phyloP scores from a whole-genome alignment of 345 rosid genomes.

The Turritis glabra region DNA sequence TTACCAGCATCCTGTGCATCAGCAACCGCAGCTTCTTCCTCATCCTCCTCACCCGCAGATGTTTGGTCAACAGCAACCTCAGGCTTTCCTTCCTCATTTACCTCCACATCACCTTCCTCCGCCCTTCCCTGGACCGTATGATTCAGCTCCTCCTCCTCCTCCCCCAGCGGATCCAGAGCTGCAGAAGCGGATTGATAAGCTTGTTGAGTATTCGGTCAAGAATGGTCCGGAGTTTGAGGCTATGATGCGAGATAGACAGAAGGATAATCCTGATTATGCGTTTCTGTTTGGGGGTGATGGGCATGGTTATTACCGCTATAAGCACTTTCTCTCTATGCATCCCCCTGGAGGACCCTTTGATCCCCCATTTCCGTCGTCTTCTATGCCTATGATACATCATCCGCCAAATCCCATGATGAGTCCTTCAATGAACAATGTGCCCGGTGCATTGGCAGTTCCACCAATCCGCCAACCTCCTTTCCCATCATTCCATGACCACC shows the following conservation, averaged over 20 bases:
- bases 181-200: constrained; percentile 95
- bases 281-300: constrained; percentile 97
- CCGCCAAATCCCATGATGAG: constrained; percentile 70
- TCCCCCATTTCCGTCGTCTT: constrained; percentile 59
- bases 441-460: constrained; percentile 58
- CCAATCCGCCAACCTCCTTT: constrained; percentile 80
- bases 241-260: constrained; percentile 93
- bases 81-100: constrained; percentile 63
- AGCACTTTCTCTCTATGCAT: constrained; percentile 72
- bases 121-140: constrained; percentile 64
- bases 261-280: constrained; percentile 87
- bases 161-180: constrained; percentile 93
- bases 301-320: constrained; percentile 79
- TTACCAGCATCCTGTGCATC: constrained; percentile 69
- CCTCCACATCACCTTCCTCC: constrained; percentile 68
- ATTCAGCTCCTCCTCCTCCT: constrained; percentile 67
- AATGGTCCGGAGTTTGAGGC: constrained; percentile 97
- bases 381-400: constrained; percentile 63
- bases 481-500: constrained; percentile 73
- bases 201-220: constrained; percentile 84
- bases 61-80: constrained; percentile 71
- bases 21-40: constrained; percentile 40
- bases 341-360: constrained; percentile 62
- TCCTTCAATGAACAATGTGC: constrained; percentile 45
- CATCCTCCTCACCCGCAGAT: constrained; percentile 70